Base-by-base conservation (phyloP, 164 flowering plant genomes). In the Sedum album region DNA sequence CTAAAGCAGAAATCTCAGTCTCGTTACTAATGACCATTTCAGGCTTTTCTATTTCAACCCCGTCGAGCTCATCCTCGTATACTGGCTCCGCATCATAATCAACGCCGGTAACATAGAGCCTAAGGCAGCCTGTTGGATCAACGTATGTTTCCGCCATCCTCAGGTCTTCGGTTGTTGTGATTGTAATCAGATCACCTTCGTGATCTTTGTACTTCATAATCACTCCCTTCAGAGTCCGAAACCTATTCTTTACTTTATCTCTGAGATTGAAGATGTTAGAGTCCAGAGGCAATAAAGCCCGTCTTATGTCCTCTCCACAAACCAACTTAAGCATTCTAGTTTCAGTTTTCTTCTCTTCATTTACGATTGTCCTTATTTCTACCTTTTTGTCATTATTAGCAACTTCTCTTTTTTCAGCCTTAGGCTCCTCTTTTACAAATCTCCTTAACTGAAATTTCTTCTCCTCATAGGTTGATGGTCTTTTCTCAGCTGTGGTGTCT, bases 171-270 rank as follows among this genome's bases (percentile, higher is more conserved):
- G 78, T 78, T 6, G 78, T 79, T 28, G 86, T 83, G 60, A 83
- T 78, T 21, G 86, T 83, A 66, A 83, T 78, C 79, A 83, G 72
- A 76, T 83, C 86, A 66, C 80, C 84, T 53, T 83, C 86, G 41
- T 55, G 76, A 68, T 83, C 86, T 70, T 35, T 79, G 66, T 81
- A 81, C 65, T 81, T 83, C 10, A 83, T 73, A 70, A 83, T 84
- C 55, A 75, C 69, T 31, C 84, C 84, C 79, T 76, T 79, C 75
- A 83, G 69, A 61, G 77, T 70, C 0, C 82, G 84, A 70, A 77
- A 81, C 46, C 86, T 70, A 35, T 81, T 84, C 30, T 44, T 66
- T 17, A 80, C 72, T 49, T 81, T 71, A 1, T 81, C 82, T 67
- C 81, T 76, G 61, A 79, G 76, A 73, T 76, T 57, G 23, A 66